Conservation (phyloP, 257 asterid genomes). For the Plantago elongata region DNA sequence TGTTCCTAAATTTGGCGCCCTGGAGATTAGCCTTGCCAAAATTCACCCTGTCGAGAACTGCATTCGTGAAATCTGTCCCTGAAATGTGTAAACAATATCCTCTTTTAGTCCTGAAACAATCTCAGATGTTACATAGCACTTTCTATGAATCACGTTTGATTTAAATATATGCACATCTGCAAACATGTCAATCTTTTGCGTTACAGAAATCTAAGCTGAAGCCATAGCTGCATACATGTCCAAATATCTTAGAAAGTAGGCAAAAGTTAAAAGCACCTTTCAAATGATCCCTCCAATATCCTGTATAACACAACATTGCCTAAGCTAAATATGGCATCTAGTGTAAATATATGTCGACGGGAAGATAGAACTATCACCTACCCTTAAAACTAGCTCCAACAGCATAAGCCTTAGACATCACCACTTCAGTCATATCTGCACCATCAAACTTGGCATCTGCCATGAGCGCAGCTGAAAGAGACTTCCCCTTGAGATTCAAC, state of each 20-base stretch:
- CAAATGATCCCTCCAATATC: too few relatives aligned
- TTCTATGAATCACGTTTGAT: neutral
- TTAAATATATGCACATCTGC: too few relatives aligned
- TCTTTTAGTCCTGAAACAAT: neutral
- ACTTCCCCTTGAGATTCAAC: conserved; percentile 85
- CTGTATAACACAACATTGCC: too few relatives aligned
- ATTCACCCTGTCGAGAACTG: conserved; percentile 88
- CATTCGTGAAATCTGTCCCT: conserved; percentile 86
- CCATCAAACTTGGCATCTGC: conserved; percentile 95
- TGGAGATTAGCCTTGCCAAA: conserved; percentile 71
- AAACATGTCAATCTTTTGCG: too few relatives aligned
- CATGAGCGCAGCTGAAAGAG: conserved; percentile 92
- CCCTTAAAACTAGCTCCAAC: conserved; percentile 94
- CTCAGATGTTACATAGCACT: neutral
- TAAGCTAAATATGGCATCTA: too few relatives aligned
- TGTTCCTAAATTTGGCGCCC: conserved; percentile 80
- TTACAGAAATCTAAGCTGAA: too few relatives aligned
- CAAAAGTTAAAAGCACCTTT: too few relatives aligned
- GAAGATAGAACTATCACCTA: conserved; percentile 13
- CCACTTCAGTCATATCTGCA: conserved; percentile 90
- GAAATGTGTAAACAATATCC: conserved; percentile 17
- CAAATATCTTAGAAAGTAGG: too few relatives aligned
- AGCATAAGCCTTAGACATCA: conserved; percentile 97
- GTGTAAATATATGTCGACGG: too few relatives aligned
- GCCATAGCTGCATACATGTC: too few relatives aligned